Evolutionary conservation across 2,329 filamentous ascomycete species (phyloP), one percentile per base, ranked within the genome.

Genomic region (Ophiocordyceps sinensis): DNA sequence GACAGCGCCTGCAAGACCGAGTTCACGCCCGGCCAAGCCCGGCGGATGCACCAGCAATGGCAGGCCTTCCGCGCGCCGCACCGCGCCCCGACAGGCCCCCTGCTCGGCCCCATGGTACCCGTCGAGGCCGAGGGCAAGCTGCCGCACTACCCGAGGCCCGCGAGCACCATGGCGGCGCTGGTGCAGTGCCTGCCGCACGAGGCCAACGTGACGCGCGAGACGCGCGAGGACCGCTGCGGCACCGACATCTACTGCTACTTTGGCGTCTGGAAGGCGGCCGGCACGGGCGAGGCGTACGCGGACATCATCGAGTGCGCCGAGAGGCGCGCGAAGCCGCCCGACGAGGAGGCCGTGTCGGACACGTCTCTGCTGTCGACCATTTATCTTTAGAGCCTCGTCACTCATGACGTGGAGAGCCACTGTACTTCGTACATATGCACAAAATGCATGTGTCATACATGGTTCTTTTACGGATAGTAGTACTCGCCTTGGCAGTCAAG

Each of bases 21-120:
- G 34, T 48, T 48, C 29, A 47, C 46, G 3, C 37, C 45, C 17
- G 46, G 45, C 14, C 46, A 48, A 30, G 37, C 43, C 12, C 36
- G 35, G 17, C 41, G 45, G 12, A 48, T 48, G 45, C 38, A 30
- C 28, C 37, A 19, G 13, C 28, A 39, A n/a, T 48, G 45, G 45
- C 19, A 37, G 13, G 28, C 17, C 6, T 43, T 35, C 17, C 41
- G 48, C 21, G 30, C 21, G 7, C 19, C 17, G 10, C 36, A 15
- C 14, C 14, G 17, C 12, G 28, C 13, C 12, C 5, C 13, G 3
- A 14, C 8, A 15, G 7, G 2, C n/a, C 10, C 37, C 7, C 13
- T 8, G 28, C 28, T 39, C 11, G 10, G n/a, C 4, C 28, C 23
- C 6, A 26, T 39, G 2, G 14, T 14, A 2, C 17, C 15, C 3